Percentiles rank a stretch among this genome's conserved stretches.
phyloP scores from a whole-genome alignment of 306 rosid genomes.

The Mimosa pudica region DNA sequence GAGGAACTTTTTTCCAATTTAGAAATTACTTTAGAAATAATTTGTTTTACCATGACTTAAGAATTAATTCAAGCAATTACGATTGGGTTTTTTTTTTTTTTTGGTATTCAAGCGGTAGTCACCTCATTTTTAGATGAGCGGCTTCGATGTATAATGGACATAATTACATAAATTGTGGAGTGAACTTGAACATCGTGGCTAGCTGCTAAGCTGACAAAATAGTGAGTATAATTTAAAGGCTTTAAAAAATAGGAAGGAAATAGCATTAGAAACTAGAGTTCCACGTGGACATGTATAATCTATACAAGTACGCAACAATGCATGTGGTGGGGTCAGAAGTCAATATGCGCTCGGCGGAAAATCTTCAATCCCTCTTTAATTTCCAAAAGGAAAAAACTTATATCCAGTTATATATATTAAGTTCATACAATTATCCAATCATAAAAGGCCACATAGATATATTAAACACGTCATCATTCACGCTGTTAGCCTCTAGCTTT shows the following conservation, averaged over 20 bases:
- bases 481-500: too few species aligned
- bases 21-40: too few species aligned
- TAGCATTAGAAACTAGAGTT: background rate
- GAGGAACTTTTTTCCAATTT: too few species aligned
- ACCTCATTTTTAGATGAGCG: background rate
- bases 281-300: background rate
- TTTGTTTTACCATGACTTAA: too few species aligned
- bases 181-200: background rate
- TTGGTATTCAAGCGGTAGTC: background rate
- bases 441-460: too few species aligned
- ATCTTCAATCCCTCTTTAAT: background rate
- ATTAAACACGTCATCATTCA: too few species aligned
- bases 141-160: background rate
- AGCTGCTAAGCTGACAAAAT: constrained; percentile 4
- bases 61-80: too few species aligned
- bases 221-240: background rate
- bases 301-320: background rate
- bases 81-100: too few species aligned
- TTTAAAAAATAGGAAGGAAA: background rate
- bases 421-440: too few species aligned
- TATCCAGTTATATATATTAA: too few species aligned
- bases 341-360: background rate
- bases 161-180: background rate
- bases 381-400: too few species aligned
- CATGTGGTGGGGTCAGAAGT: background rate